Evolutionary conservation across 139 green algal species (phyloP).

Genomic region (Nannochloris sp.): DNA sequence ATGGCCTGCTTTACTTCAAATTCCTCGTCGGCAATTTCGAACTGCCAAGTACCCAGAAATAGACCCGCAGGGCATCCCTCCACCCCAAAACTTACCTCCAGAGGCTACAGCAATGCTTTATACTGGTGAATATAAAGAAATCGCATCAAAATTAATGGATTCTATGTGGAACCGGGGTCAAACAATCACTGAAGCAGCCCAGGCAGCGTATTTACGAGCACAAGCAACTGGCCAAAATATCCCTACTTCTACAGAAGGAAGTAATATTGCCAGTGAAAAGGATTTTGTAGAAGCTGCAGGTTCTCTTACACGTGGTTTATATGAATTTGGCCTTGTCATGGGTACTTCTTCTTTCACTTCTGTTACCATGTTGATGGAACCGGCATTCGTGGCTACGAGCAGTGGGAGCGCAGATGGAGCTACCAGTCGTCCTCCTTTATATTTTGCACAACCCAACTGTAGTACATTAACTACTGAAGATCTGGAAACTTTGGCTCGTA

Average conservation of each 20-base stretch:
- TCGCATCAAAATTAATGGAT: conserved; percentile 19
- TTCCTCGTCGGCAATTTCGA: not conserved
- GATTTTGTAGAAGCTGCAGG: conserved; percentile 23
- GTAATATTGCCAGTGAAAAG: not conserved
- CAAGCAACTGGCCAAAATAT: not conserved
- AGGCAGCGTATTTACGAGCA: conserved; percentile 24
- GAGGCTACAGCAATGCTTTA: conserved; percentile 14
- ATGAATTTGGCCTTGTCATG: conserved; percentile 37
- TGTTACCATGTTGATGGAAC: conserved; percentile 43
- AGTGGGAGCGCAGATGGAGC: not conserved
- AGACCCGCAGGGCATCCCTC: not conserved
- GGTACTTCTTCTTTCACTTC: conserved; percentile 27
- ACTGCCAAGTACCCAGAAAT: conserved; percentile 8
- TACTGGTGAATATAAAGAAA: not conserved
- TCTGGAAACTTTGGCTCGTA: not conserved
- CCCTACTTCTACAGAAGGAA: not conserved
- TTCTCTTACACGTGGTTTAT: conserved; percentile 20
- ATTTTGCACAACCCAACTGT: conserved; percentile 42
- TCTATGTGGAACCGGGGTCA: conserved; percentile 1
- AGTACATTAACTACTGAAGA: conserved; percentile 17
- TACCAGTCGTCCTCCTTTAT: conserved; percentile 27
- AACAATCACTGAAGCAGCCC: conserved; percentile 14
- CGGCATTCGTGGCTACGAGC: conserved; percentile 30
- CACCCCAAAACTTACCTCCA: not conserved
- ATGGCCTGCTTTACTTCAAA: conserved; percentile 48